A percentile compares a stretch with the other conserved stretches of the same genome.
Conservation (phyloP, 106 monocot genomes). For the Xerophyta viscosa region DNA sequence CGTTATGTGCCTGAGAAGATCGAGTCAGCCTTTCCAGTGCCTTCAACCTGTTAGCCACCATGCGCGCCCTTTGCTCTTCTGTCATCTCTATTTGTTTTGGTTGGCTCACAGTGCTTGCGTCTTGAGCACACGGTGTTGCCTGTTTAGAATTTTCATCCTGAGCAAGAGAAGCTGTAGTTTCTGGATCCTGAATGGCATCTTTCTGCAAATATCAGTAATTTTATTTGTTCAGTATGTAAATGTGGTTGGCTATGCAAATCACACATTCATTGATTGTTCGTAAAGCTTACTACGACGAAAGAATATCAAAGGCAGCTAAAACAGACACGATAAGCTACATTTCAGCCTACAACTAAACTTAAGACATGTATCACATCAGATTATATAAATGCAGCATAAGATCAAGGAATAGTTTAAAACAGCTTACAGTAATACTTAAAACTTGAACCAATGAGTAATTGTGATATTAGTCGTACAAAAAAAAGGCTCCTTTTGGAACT, state of each 20-base stretch:
- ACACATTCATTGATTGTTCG: neutral
- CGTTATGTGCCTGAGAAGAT: constrained; percentile 7
- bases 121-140: neutral
- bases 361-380: neutral
- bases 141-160: constrained; percentile 6
- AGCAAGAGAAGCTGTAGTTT: neutral
- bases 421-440: no score
- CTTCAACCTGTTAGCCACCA: constrained; percentile 81
- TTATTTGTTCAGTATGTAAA: neutral
- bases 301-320: neutral
- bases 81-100: constrained; percentile 38
- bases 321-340: neutral
- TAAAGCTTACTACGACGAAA: neutral
- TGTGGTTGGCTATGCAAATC: neutral
- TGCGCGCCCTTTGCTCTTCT: constrained; percentile 80
- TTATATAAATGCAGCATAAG: no score
- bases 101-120: neutral
- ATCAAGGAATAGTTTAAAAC: no score
- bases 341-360: neutral
- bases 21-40: constrained; percentile 62
- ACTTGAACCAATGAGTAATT: no score
- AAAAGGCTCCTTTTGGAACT: no score
- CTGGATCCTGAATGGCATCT: constrained; percentile 15
- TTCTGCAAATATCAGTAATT: neutral
- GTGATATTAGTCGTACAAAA: no score